Conservation (phyloP, 148 eudicot genomes). For the Arctostaphylos glauca region DNA sequence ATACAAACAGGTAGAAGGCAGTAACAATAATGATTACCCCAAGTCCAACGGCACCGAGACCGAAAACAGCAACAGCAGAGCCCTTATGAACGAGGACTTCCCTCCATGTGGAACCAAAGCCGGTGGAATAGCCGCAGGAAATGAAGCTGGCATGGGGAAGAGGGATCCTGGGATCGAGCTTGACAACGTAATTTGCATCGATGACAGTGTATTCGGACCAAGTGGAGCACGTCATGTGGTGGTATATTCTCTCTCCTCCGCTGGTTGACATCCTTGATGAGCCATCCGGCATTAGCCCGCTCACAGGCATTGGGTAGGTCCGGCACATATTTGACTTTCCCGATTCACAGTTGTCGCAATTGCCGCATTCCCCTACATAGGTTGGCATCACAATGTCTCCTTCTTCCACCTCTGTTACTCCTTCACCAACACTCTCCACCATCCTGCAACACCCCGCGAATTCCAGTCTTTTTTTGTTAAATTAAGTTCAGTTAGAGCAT, state of each 20-base stretch:
- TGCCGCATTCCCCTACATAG: slow-evolving; percentile 41
- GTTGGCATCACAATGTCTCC: slow-evolving; percentile 49
- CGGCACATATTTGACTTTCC: slow-evolving; percentile 24
- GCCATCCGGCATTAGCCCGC: slow-evolving; percentile 40
- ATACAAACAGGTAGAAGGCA: no score
- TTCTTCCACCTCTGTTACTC: slow-evolving; percentile 28
- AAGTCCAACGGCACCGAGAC: slow-evolving; percentile 60
- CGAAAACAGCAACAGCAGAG: slow-evolving; percentile 47
- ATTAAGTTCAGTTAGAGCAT: no score
- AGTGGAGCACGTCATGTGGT: slow-evolving; percentile 42
- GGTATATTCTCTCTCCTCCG: slow-evolving; percentile 15
- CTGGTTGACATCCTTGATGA: slow-evolving; percentile 34
- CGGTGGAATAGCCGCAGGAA: slow-evolving; percentile 50
- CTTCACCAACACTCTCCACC: slow-evolving; percentile 54
- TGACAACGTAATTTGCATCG: slow-evolving; percentile 32
- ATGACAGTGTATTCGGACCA: slow-evolving; percentile 49
- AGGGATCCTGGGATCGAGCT: slow-evolving; percentile 36
- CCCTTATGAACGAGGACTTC: slow-evolving; percentile 30
- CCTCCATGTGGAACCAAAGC: slow-evolving; percentile 48
- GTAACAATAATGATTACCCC: no score
- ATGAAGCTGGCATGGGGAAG: slow-evolving; percentile 46
- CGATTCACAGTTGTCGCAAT: slow-evolving; percentile 40
- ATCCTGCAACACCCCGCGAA: no score
- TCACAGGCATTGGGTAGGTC: slow-evolving; percentile 18
- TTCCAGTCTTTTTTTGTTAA: no score